A percentile compares a stretch with the other conserved stretches of the same genome.
These are phyloP conservation scores for Penicillium herquei DNA, from an alignment of 495 filamentous ascomycete genomes.

Conservation along the genomic window DNA sequence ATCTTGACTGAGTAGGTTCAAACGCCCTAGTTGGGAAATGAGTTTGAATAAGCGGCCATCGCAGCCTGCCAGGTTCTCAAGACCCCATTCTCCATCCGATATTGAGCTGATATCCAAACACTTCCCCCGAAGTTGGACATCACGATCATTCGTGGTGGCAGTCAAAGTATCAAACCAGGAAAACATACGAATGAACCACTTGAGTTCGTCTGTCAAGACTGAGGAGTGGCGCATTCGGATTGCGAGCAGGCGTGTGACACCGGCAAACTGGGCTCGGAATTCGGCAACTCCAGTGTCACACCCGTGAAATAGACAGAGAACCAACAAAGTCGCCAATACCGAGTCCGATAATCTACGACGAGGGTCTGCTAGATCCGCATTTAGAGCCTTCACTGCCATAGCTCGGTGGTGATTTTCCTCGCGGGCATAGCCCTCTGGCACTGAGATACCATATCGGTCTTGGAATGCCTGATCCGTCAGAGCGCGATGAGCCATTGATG, in stretches of 20 bases:
- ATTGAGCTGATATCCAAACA: slow-evolving; percentile 65
- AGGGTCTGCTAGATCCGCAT: slow-evolving; percentile 76
- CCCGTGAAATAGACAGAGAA: slow-evolving; percentile 89
- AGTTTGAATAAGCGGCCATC: slow-evolving; percentile 78
- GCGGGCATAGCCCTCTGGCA: slow-evolving; percentile 40
- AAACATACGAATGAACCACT: slow-evolving; percentile 95
- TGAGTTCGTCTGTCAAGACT: slow-evolving; percentile 62
- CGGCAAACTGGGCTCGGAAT: slow-evolving; percentile 91
- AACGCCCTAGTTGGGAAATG: slow-evolving; percentile 72
- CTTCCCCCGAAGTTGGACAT: slow-evolving; percentile 76
- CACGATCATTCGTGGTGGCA: slow-evolving; percentile 86
- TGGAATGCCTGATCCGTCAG: slow-evolving; percentile 40
- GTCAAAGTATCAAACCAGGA: slow-evolving; percentile 96
- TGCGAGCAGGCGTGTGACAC: slow-evolving; percentile 86
- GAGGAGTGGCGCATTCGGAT: slow-evolving; percentile 65
- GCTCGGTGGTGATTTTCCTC: slow-evolving; percentile 83
- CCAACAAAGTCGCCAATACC: slow-evolving; percentile 80
- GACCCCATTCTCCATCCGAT: slow-evolving; percentile 67
- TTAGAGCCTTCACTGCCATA: slow-evolving; percentile 76
- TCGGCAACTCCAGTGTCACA: slow-evolving; percentile 89
- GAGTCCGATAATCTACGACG: slow-evolving; percentile 76
- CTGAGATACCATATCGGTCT: slow-evolving; percentile 33
- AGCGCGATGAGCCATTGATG: slow-evolving; percentile 49
- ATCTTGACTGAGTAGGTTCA: slow-evolving; percentile 87
- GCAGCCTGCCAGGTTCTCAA: slow-evolving; percentile 88